Conservation (phyloP, 169 alveolate genomes). For the Plasmodium sp. region DNA sequence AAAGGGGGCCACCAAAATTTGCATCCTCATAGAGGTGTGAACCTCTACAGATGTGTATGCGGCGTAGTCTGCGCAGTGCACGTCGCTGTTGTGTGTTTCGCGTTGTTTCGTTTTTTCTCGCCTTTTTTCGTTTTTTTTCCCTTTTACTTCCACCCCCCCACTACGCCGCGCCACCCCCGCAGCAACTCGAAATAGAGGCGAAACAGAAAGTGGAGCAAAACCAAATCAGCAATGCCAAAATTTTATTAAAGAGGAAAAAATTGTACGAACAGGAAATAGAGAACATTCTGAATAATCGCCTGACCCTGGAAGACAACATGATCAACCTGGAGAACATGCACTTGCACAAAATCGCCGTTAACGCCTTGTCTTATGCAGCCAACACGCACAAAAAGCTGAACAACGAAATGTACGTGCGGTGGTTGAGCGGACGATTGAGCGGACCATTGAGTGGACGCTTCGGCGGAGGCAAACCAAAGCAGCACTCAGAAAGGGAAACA, state of each 20-base stretch:
- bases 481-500: not conserved
- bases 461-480: not conserved
- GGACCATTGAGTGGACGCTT: not conserved
- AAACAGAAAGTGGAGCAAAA: constrained; percentile 71
- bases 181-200: constrained; percentile 73
- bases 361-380: constrained; percentile 78
- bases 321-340: constrained; percentile 84
- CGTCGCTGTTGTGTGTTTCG: not conserved
- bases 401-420: constrained; percentile 40
- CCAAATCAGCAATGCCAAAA: constrained; percentile 77
- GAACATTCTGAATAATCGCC: constrained; percentile 75
- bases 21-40: not conserved
- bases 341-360: constrained; percentile 83
- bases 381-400: constrained; percentile 68
- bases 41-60: not conserved
- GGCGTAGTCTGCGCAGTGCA: not conserved
- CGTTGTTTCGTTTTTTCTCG: not conserved
- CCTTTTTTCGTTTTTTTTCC: not conserved
- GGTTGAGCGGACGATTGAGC: too few relatives aligned
- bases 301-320: constrained; percentile 84
- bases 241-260: constrained; percentile 80
- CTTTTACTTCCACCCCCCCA: not conserved
- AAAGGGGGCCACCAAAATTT: not conserved
- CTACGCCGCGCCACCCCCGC: not conserved
- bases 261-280: constrained; percentile 80